Evolutionary conservation across 2,329 filamentous ascomycete genomes (phyloP).

Genomic region (Claviceps sp.): DNA sequence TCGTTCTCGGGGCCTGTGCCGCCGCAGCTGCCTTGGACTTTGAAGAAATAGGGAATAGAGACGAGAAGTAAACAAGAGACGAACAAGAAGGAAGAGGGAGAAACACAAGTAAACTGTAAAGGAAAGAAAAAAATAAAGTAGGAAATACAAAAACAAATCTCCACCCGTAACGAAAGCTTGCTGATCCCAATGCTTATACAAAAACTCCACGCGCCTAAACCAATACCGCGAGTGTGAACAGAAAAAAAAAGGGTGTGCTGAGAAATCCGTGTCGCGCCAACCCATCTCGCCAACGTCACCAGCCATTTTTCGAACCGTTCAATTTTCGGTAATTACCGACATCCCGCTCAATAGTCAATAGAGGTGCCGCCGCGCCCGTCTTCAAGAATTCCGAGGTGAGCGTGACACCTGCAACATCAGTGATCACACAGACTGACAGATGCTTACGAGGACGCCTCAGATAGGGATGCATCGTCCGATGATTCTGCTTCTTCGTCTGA

Average conservation of each 20-base stretch:
- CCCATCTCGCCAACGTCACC: not conserved
- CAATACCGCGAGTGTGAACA: not conserved
- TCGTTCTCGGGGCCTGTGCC: too few relatives aligned
- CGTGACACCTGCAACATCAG: too few relatives aligned
- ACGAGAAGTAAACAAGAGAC: too few relatives aligned
- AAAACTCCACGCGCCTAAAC: constrained; percentile 12
- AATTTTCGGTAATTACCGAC: too few relatives aligned
- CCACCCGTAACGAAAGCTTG: constrained; percentile 1
- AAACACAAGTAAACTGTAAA: too few relatives aligned
- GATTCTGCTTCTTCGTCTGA: not conserved
- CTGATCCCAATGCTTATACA: constrained; percentile 12
- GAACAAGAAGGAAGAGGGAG: too few relatives aligned
- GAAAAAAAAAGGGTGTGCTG: not conserved
- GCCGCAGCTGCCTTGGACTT: too few relatives aligned
- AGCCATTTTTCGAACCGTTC: not conserved
- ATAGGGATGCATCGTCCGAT: not conserved
- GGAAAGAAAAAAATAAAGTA: not conserved
- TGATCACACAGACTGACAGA: not conserved
- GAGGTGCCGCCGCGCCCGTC: too few relatives aligned
- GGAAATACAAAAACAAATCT: not conserved
- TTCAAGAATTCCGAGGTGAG: too few relatives aligned
- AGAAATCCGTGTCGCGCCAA: not conserved
- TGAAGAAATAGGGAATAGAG: too few relatives aligned
- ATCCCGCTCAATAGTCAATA: too few relatives aligned
- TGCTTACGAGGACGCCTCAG: not conserved